A percentile compares a stretch with the other conserved stretches of the same genome.
Conservation (phyloP, 225 moss, liverwort and hornwort genomes). For the Bryoerythrophyllum caledonicum region DNA sequence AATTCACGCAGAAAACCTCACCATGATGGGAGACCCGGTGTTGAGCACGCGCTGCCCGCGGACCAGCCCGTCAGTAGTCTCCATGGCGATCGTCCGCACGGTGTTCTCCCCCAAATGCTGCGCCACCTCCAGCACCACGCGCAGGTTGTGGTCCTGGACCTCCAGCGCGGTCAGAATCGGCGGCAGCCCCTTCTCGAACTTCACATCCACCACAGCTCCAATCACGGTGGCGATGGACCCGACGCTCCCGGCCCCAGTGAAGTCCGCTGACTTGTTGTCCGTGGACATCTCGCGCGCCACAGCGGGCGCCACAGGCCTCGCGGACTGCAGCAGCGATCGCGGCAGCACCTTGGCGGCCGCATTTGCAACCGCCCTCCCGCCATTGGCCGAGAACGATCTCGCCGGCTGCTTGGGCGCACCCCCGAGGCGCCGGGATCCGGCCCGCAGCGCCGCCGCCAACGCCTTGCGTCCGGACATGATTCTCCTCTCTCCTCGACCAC, state of each 20-base stretch:
- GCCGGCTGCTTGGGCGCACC: neutral
- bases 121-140: slow-evolving; percentile 83
- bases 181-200: slow-evolving; percentile 60
- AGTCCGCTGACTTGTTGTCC: slow-evolving; percentile 54
- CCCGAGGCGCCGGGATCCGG: neutral
- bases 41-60: slow-evolving; percentile 83
- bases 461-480: neutral
- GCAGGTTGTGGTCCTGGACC: slow-evolving; percentile 71
- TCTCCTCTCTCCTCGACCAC: too few relatives aligned
- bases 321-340: slow-evolving; percentile 35
- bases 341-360: slow-evolving; percentile 56
- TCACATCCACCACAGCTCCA: too few relatives aligned
- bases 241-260: slow-evolving; percentile 67
- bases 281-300: slow-evolving; percentile 32
- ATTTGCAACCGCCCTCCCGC: slow-evolving; percentile 47
- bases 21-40: slow-evolving; percentile 81
- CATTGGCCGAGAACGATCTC: slow-evolving; percentile 50
- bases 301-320: slow-evolving; percentile 38
- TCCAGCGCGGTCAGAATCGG: slow-evolving; percentile 79
- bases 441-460: neutral
- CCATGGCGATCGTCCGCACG: slow-evolving; percentile 87
- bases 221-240: slow-evolving; percentile 48
- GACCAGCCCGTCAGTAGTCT: slow-evolving; percentile 80
- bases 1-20: slow-evolving; percentile 15
- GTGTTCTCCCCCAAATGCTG: slow-evolving; percentile 82